phyloP scores from a whole-genome alignment of 305 asterid genomes.

The Rubia tinctorum region DNA sequence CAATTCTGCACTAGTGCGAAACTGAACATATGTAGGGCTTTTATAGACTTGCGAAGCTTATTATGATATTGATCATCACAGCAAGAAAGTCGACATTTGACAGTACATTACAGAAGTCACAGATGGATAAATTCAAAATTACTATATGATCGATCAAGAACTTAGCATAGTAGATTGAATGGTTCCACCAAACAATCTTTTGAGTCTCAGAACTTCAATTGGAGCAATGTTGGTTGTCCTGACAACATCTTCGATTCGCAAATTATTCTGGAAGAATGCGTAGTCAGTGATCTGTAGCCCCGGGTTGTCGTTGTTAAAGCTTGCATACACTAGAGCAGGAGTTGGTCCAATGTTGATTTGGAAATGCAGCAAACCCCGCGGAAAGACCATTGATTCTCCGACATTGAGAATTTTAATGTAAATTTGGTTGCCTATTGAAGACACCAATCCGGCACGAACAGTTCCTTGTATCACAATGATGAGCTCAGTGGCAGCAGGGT shows the following conservation, averaged over 20 bases:
- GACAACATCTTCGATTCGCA: constrained; percentile 21
- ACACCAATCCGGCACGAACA: constrained; percentile 63
- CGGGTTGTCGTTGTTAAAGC: constrained; percentile 58
- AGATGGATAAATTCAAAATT: too few relatives aligned
- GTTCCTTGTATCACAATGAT: constrained; percentile 54
- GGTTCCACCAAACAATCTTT: constrained; percentile 78
- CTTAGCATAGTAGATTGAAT: too few relatives aligned
- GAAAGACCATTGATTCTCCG: constrained; percentile 72
- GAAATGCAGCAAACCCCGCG: constrained; percentile 71
- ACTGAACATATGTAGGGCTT: too few relatives aligned
- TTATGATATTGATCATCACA: not conserved
- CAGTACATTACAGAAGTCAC: too few relatives aligned
- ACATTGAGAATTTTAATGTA: constrained; percentile 43
- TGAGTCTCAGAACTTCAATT: constrained; percentile 77
- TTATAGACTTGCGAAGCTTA: too few relatives aligned
- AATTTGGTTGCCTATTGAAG: constrained; percentile 51
- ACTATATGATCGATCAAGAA: not conserved
- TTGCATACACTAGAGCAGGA: constrained; percentile 39
- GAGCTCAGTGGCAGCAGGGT: constrained; percentile 68
- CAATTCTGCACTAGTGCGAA: too few relatives aligned
- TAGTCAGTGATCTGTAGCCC: constrained; percentile 64
- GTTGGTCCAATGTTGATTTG: constrained; percentile 58
- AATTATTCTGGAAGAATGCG: constrained; percentile 71
- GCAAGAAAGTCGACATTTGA: not conserved
- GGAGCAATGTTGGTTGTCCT: constrained; percentile 47